Percentiles rank a stretch among this genome's conserved stretches.
phyloP scores from a whole-genome alignment of 2,329 filamentous ascomycete genomes.

The Talaromyces pinophilus region DNA sequence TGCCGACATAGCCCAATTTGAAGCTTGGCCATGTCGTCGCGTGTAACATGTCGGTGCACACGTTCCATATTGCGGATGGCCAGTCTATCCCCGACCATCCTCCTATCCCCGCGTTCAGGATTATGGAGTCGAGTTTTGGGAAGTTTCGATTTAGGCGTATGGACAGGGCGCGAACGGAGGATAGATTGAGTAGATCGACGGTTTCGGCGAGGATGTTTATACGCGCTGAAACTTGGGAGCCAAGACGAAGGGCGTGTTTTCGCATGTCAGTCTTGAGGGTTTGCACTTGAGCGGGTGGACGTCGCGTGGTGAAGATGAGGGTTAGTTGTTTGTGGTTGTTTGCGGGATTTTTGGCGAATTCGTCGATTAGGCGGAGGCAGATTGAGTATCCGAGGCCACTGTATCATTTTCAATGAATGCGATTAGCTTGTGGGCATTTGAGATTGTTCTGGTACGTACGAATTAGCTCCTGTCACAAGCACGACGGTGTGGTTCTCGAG shows the following conservation, averaged over 20 bases:
- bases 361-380: slow-evolving; percentile 81
- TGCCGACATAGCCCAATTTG: slow-evolving; percentile 65
- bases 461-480: slow-evolving; percentile 83
- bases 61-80: slow-evolving; percentile 56
- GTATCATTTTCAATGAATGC: slow-evolving; percentile 22
- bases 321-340: slow-evolving; percentile 66
- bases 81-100: slow-evolving; percentile 82
- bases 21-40: slow-evolving; percentile 74
- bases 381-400: slow-evolving; percentile 87
- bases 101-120: slow-evolving; percentile 87
- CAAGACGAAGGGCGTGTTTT: slow-evolving; percentile 57
- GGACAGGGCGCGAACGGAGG: slow-evolving; percentile 57
- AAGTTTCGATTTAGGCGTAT: slow-evolving; percentile 53
- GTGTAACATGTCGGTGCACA: slow-evolving; percentile 65
- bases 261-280: slow-evolving; percentile 9
- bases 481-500: slow-evolving; percentile 41
- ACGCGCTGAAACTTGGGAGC: slow-evolving; percentile 43
- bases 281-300: slow-evolving; percentile 66
- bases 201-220: slow-evolving; percentile 58
- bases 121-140: slow-evolving; percentile 72
- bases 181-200: slow-evolving; percentile 59
- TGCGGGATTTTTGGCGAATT: slow-evolving; percentile 73
- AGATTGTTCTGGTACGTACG: slow-evolving; percentile 54
- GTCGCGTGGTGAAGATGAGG: slow-evolving; percentile 82
- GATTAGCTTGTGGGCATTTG: slow-evolving; percentile 19